These are phyloP conservation scores for Nemania serpens DNA, from an alignment of 2,329 filamentous ascomycete genomes.

Conservation along the genomic window DNA sequence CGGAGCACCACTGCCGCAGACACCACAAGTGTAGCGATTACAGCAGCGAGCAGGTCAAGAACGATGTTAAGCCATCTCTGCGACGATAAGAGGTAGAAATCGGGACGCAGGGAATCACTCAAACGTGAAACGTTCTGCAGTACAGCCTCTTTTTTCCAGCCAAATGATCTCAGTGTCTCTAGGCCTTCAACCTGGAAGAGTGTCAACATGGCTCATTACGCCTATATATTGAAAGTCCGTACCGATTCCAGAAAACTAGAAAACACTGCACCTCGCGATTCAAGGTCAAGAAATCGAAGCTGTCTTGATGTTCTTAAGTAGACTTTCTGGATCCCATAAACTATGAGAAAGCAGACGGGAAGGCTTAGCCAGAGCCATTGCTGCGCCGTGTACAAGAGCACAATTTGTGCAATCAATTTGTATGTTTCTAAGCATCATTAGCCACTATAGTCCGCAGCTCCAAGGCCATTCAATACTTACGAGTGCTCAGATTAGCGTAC, in stretches of 20 bases:
- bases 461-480: constrained; percentile 43
- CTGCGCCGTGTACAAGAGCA: constrained; percentile 51
- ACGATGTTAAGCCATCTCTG: constrained; percentile 59
- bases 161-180: constrained; percentile 54
- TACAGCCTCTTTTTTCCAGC: constrained; percentile 44
- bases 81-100: constrained; percentile 55
- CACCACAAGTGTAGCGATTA: constrained; percentile 47
- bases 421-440: constrained; percentile 40
- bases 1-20: constrained; percentile 34
- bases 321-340: constrained; percentile 54
- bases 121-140: constrained; percentile 37
- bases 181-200: constrained; percentile 42
- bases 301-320: constrained; percentile 62
- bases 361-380: constrained; percentile 52
- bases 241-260: constrained; percentile 35
- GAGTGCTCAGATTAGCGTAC: constrained; percentile 42
- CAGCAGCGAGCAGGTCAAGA: constrained; percentile 54
- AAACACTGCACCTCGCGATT: constrained; percentile 51
- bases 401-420: constrained; percentile 49
- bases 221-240: constrained; percentile 9
- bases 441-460: neutral
- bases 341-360: constrained; percentile 47
- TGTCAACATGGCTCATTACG: neutral
- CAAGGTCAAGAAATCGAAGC: constrained; percentile 59
- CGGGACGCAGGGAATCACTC: constrained; percentile 53